These are phyloP conservation scores for Clathrus columnatus DNA, from an alignment of 768 basidiomycete genomes.

Conservation along the genomic window DNA sequence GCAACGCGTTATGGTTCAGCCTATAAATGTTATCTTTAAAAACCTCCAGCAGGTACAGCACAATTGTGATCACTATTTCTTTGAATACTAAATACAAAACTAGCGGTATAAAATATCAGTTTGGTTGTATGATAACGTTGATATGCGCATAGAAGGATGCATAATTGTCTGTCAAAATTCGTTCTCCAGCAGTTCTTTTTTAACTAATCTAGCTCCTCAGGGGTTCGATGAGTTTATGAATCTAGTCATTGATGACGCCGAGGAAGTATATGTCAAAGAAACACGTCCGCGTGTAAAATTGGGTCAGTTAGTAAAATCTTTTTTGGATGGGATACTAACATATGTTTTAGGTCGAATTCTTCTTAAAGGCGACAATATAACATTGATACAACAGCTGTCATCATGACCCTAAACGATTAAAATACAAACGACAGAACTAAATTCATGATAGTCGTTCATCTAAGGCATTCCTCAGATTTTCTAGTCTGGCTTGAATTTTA, in stretches of 20 bases:
- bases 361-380: conserved; percentile 97
- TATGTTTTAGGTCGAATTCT: conserved; percentile 71
- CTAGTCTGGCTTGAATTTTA: conserved; percentile 69
- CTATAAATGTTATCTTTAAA: conserved; percentile 99
- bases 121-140: conserved; percentile 95
- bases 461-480: conserved; percentile 47
- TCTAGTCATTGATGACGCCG: conserved; percentile 86
- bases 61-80: conserved; percentile 8
- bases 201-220: conserved; percentile 32
- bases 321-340: conserved; percentile 4
- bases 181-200: background rate
- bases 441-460: conserved; percentile 18
- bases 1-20: conserved; percentile 98
- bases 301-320: conserved; percentile 39
- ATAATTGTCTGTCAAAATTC: conserved; percentile 71
- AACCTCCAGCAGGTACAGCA: conserved; percentile 73
- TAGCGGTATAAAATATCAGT: conserved; percentile 81
- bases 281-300: conserved; percentile 77
- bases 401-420: background rate
- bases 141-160: conserved; percentile 92
- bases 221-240: conserved; percentile 99
- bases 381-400: conserved; percentile 71
- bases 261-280: conserved; percentile 87
- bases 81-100: conserved; percentile 6
- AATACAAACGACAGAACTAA: background rate